A percentile compares a stretch with the other conserved stretches of the same genome.
Conservation (phyloP, 2,329 filamentous ascomycete genomes). For the Teratosphaeria zuluensis region DNA sequence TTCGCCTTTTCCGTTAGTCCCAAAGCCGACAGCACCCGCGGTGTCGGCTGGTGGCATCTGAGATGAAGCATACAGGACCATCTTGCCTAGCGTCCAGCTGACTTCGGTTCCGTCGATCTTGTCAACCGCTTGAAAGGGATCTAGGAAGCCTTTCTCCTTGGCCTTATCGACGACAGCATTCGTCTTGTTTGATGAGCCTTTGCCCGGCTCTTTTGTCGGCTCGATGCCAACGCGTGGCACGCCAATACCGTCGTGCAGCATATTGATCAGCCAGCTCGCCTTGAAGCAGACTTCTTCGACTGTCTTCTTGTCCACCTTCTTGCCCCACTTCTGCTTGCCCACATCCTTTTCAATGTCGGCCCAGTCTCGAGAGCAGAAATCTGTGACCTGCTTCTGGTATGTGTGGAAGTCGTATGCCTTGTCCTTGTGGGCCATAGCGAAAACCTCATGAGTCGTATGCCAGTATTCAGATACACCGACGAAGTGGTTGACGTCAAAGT, state of each 20-base stretch:
- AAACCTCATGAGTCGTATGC: conserved; percentile 95
- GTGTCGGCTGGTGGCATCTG: conserved; percentile 61
- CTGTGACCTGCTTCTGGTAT: conserved; percentile 74
- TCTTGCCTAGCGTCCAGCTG: conserved; percentile 94
- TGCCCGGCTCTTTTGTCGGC: conserved; percentile 40
- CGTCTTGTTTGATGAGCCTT: conserved; percentile 57
- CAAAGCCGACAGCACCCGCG: conserved; percentile 77
- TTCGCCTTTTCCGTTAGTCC: conserved; percentile 59
- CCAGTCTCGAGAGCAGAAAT: conserved; percentile 84
- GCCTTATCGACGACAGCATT: conserved; percentile 58
- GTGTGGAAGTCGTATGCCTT: conserved; percentile 82
- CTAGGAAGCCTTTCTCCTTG: conserved; percentile 65
- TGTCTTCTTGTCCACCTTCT: conserved; percentile 62
- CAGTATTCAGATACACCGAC: conserved; percentile 97
- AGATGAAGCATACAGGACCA: conserved; percentile 87
- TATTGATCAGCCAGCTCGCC: conserved; percentile 93
- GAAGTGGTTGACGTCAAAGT: conserved; percentile 96
- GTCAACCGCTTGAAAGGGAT: conserved; percentile 86
- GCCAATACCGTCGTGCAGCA: conserved; percentile 91
- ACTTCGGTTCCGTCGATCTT: conserved; percentile 87
- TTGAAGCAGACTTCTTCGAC: conserved; percentile 93
- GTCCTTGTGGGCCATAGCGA: conserved; percentile 63
- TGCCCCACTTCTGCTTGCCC: conserved; percentile 57
- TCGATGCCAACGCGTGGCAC: conserved; percentile 74
- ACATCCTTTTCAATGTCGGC: conserved; percentile 59